phyloP scores from a whole-genome alignment of 2,329 filamentous ascomycete genomes.

The Fusarium anthophilum region DNA sequence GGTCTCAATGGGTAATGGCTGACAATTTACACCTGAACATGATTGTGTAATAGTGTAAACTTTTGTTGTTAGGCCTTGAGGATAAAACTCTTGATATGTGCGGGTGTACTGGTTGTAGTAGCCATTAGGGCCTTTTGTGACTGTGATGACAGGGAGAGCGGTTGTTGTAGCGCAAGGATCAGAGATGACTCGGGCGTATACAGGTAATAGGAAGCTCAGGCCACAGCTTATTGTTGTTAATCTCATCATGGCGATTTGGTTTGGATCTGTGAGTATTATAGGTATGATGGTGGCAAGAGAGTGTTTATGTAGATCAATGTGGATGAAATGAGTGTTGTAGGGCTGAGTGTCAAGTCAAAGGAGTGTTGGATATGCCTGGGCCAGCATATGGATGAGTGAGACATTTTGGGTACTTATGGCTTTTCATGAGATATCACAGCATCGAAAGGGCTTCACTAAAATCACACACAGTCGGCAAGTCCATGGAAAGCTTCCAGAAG shows the following conservation, averaged over 20 bases:
- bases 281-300: not conserved
- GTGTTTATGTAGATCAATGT: not conserved
- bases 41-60: slow-evolving; percentile 3
- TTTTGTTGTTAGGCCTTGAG: not conserved
- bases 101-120: slow-evolving; percentile 2
- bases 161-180: not conserved
- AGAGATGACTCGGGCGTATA: not conserved
- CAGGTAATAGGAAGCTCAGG: not conserved
- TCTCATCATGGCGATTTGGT: not conserved
- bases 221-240: not conserved
- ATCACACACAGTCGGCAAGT: too few species aligned
- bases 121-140: not conserved
- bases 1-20: not conserved
- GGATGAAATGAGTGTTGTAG: not conserved
- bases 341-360: not conserved
- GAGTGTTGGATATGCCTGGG: not conserved
- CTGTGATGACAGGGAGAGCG: not conserved
- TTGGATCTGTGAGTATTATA: too few species aligned
- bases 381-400: not conserved
- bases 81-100: slow-evolving; percentile 1
- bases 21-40: not conserved
- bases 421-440: accelerated
- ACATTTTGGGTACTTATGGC: not conserved
- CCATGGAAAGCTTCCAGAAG: not conserved
- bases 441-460: accelerated